Conservation (phyloP, 106 monocot species). For the Triglochin maritima region DNA sequence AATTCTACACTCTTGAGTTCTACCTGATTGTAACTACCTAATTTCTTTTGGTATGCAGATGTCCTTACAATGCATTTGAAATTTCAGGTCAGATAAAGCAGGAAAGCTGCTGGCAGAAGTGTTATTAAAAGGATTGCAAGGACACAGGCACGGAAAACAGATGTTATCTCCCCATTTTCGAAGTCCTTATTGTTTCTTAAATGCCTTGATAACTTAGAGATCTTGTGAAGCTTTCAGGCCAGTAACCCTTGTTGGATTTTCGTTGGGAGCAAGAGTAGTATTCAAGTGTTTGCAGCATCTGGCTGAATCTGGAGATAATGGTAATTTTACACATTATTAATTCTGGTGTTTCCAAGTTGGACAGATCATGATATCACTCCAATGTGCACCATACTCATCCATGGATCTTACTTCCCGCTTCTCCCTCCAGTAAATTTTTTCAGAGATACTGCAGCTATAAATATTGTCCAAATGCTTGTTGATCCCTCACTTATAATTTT, state of each 20-base stretch:
- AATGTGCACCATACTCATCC: too few relatives aligned
- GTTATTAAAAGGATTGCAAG: slow-evolving; percentile 83
- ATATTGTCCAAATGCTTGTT: too few relatives aligned
- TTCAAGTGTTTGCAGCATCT: slow-evolving; percentile 84
- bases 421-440: too few relatives aligned
- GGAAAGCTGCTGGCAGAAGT: slow-evolving; percentile 92
- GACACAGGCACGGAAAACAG: slow-evolving; percentile 53
- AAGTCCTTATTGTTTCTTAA: neutral
- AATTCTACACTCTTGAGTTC: neutral
- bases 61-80: neutral
- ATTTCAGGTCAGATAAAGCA: slow-evolving; percentile 85
- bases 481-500: too few relatives aligned
- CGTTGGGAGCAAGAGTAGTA: slow-evolving; percentile 86
- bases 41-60: too few relatives aligned
- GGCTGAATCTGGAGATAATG: slow-evolving; percentile 69
- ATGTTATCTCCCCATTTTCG: neutral
- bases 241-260: slow-evolving; percentile 91
- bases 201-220: slow-evolving; percentile 3
- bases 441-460: too few relatives aligned
- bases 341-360: too few relatives aligned
- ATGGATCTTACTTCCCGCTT: too few relatives aligned
- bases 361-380: too few relatives aligned
- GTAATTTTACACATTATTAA: slow-evolving; percentile 22
- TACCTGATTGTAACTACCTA: neutral
- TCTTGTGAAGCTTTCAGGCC: slow-evolving; percentile 45